Evolutionary conservation across 306 rosid genomes (phyloP).

Genomic region (Glycyrrhiza uralensis): DNA sequence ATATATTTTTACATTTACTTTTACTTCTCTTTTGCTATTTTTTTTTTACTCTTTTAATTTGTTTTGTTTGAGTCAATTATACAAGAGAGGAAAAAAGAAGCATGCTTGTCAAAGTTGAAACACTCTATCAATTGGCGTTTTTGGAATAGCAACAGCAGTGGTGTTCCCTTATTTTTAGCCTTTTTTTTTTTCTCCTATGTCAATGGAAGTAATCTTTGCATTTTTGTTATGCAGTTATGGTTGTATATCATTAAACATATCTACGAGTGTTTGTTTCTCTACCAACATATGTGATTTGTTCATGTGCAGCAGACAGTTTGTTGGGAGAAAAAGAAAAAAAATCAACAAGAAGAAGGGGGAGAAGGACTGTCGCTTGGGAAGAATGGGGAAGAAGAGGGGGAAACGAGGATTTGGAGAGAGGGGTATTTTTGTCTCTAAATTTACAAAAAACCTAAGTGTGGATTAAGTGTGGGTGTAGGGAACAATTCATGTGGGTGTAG

Average conservation of each 20-base stretch:
- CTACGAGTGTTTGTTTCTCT: slow-evolving; percentile 35
- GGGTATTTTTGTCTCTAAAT: no score
- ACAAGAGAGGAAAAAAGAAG: slow-evolving; percentile 44
- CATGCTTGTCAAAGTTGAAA: slow-evolving; percentile 62
- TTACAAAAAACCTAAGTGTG: no score
- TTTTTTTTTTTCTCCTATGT: slow-evolving; percentile 29
- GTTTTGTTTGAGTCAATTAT: slow-evolving; percentile 53
- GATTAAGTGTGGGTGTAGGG: no score
- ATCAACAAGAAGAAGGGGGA: no score
- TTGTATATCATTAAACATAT: slow-evolving; percentile 33
- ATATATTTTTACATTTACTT: slow-evolving; percentile 6
- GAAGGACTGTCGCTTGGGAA: no score
- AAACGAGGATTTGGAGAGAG: no score
- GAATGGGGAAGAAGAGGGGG: no score
- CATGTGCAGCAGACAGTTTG: slow-evolving; percentile 69
- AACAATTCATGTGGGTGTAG: no score
- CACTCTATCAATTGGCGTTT: slow-evolving; percentile 46
- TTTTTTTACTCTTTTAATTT: slow-evolving; percentile 23
- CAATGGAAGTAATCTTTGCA: slow-evolving; percentile 51
- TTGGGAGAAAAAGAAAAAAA: no score
- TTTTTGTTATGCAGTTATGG: slow-evolving; percentile 47
- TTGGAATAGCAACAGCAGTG: slow-evolving; percentile 51
- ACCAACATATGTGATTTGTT: slow-evolving; percentile 36
- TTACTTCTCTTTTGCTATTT: slow-evolving; percentile 11
- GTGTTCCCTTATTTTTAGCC: slow-evolving; percentile 45